Evolutionary conservation across 805 yeast species (phyloP), one percentile per base, ranked within the genome.

Genomic region (Candida namnaoensis): DNA sequence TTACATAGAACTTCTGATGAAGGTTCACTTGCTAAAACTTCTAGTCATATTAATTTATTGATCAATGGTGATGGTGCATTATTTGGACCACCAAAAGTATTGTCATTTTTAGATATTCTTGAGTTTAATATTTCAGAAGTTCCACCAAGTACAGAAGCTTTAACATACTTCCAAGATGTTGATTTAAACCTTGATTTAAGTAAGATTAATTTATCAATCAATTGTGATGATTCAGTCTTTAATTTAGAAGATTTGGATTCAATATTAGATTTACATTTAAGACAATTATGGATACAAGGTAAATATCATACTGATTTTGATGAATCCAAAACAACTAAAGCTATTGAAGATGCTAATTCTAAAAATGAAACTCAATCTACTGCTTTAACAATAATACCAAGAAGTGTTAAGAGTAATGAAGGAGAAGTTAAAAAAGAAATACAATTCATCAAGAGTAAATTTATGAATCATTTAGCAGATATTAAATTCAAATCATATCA

Each of bases 71-170:
- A 66, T 34, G 72, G 72, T 14, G 70, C 67, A 45, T 64, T 74
- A 25, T 62, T 73, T 43, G 84, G 82, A 1, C 72, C 88, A 1
- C 82, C 91, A 0, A 80, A 76, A 45, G 64, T 86, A 1, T 66
- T 88, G 42, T 74, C 80, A 32, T 79, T 83, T 44, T 65, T 90
- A 51, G 95, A 87, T 59, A 66, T 82, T 5, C 61, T 85, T 40
- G 85, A 82, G 51, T 78, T 78, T 48, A 67, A 72, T 40, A 65
- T 72, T 42, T 74, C 72, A 23, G 68, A 66, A 41, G 64, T 67
- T 14, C 61, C 66, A 26, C 47, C 49, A 5, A 13, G 50, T 32
- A 41, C 50, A 7, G 48, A 51, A 23, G 40, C 40, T 8, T 42
- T 55, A 40, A 48, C 51, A 5, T 41, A 57, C 13, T 68, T 71